phyloP scores from a whole-genome alignment of 768 basidiomycete genomes.

The Macrolepiota albuminosa region DNA sequence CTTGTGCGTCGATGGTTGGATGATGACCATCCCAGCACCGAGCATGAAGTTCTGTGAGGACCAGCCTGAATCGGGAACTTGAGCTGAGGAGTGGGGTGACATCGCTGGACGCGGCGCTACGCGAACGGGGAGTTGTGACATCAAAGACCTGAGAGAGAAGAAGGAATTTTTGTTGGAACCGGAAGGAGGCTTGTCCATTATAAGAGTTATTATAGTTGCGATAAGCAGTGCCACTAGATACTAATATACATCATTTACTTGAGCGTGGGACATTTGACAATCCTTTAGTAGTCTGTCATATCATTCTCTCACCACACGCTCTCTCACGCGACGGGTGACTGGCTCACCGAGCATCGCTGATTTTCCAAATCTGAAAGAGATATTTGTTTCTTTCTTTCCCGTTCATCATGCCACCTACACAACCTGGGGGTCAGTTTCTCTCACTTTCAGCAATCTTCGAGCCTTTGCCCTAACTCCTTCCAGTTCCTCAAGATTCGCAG shows the following conservation, averaged over 20 bases:
- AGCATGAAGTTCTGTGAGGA: conserved; percentile 48
- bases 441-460: neutral
- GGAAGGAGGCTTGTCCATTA: neutral
- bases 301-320: neutral
- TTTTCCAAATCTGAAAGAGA: neutral
- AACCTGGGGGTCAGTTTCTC: conserved; percentile 11
- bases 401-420: conserved; percentile 9
- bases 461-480: neutral
- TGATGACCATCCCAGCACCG: conserved; percentile 58
- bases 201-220: neutral
- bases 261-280: neutral
- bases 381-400: neutral
- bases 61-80: conserved; percentile 42
- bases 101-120: neutral
- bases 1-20: conserved; percentile 52
- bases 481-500: conserved; percentile 55
- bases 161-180: neutral
- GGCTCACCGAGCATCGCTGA: neutral
- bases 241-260: neutral
- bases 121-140: neutral
- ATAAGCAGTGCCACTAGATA: neutral
- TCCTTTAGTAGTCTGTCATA: neutral
- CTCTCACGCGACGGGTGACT: neutral
- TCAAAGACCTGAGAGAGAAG: neutral
- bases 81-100: conserved; percentile 28